Conservation (phyloP, 208 protist species). For the Crithidia fasciculata region DNA sequence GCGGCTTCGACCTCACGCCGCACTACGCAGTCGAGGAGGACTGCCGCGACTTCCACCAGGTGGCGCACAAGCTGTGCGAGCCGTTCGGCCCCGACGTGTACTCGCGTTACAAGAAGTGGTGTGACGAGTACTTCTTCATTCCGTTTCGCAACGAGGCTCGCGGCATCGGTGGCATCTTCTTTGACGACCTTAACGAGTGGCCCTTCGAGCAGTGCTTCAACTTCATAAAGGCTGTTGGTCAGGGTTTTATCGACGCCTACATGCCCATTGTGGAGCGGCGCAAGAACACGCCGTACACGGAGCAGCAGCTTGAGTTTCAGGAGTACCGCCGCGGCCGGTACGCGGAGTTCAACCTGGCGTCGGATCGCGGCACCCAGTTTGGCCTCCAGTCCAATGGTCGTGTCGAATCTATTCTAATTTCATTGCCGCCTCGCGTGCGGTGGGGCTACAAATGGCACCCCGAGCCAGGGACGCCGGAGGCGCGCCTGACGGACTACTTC, state of each 20-base stretch:
- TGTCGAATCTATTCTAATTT: slow-evolving; percentile 91
- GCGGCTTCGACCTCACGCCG: slow-evolving; percentile 91
- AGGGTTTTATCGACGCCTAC: slow-evolving; percentile 66
- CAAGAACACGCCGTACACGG: slow-evolving; percentile 43
- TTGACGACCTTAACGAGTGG: slow-evolving; percentile 72
- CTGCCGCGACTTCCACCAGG: slow-evolving; percentile 70
- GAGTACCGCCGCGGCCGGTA: slow-evolving; percentile 81
- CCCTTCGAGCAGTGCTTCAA: slow-evolving; percentile 58
- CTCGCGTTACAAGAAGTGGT: slow-evolving; percentile 68
- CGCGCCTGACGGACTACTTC: slow-evolving; percentile 42
- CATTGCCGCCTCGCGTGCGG: slow-evolving; percentile 60
- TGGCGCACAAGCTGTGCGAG: slow-evolving; percentile 50
- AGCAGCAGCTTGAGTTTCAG: slow-evolving; percentile 73
- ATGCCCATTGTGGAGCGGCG: slow-evolving; percentile 62
- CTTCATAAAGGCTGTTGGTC: slow-evolving; percentile 59
- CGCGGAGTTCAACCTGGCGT: slow-evolving; percentile 82
- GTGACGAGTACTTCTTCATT: slow-evolving; percentile 88
- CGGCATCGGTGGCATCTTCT: slow-evolving; percentile 90
- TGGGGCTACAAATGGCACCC: slow-evolving; percentile 53
- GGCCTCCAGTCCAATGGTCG: slow-evolving; percentile 82
- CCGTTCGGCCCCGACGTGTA: slow-evolving; percentile 62
- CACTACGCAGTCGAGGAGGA: slow-evolving; percentile 75
- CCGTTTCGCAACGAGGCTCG: slow-evolving; percentile 73
- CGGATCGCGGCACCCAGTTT: slow-evolving; percentile 86
- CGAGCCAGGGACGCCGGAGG: slow-evolving; percentile 32